These are phyloP conservation scores for Xanthoconium separans DNA, from an alignment of 1,284 basidiomycete species.

Conservation along the genomic window DNA sequence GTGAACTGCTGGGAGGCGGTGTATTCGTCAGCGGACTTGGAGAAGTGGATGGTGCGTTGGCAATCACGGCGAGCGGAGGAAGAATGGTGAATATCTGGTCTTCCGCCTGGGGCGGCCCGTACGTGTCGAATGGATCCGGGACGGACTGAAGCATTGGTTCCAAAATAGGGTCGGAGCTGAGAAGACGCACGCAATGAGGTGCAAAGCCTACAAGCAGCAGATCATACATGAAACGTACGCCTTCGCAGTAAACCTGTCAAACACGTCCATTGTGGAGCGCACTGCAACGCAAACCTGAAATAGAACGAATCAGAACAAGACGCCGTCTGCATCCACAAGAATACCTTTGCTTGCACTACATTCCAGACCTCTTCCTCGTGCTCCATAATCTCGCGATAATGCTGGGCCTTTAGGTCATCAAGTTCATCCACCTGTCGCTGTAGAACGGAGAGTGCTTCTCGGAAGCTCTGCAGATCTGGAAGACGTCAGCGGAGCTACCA, in stretches of 20 bases:
- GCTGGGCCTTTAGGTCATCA: constrained; percentile 75
- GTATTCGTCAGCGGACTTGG: constrained; percentile 48
- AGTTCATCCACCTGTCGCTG: constrained; percentile 89
- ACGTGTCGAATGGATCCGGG: constrained; percentile 91
- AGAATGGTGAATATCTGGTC: constrained; percentile 93
- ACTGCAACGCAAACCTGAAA: constrained; percentile 67
- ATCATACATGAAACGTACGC: constrained; percentile 51
- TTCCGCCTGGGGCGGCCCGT: constrained; percentile 84
- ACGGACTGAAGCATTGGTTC: constrained; percentile 88
- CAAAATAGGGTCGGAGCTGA: constrained; percentile 83
- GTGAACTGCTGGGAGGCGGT: constrained; percentile 40
- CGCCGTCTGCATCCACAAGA: background rate
- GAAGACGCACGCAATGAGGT: constrained; percentile 19
- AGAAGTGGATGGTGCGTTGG: constrained; percentile 52
- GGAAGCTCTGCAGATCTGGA: constrained; percentile 81
- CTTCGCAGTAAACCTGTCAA: constrained; percentile 86
- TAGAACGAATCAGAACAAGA: constrained; percentile 23
- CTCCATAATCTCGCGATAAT: constrained; percentile 87
- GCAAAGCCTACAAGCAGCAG: background rate
- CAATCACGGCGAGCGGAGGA: constrained; percentile 76
- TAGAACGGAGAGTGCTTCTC: constrained; percentile 78
- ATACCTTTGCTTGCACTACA: constrained; percentile 80
- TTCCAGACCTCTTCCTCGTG: constrained; percentile 95
- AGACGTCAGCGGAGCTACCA: constrained; percentile 13
- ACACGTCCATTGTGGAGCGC: constrained; percentile 78